Percentiles rank a stretch among this genome's conserved stretches.
Evolutionary conservation across 495 filamentous ascomycete genomes (phyloP).

Genomic region (Parmelia sp.): DNA sequence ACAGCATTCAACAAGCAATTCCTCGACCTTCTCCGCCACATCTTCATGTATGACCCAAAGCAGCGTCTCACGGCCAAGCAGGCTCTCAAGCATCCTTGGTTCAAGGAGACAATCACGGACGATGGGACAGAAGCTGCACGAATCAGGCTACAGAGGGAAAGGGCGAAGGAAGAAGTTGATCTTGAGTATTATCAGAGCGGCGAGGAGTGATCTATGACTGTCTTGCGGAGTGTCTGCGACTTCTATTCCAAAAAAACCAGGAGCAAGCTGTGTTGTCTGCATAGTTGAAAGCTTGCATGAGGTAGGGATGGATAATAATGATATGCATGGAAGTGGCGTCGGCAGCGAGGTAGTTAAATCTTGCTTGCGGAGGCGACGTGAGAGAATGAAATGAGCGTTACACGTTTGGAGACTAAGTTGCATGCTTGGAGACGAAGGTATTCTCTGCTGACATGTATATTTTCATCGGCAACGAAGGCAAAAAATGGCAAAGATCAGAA

Average conservation of each 20-base stretch:
- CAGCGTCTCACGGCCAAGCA: constrained; percentile 86
- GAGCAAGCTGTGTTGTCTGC: not conserved
- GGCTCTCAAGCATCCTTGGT: constrained; percentile 90
- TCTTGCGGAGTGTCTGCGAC: not conserved
- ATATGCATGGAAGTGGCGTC: constrained; percentile 10
- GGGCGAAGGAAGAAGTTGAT: constrained; percentile 10
- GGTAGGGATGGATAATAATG: constrained; percentile 5
- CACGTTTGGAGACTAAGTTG: too few species aligned
- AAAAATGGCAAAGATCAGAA: too few species aligned
- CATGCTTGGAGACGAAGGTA: too few species aligned
- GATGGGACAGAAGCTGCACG: constrained; percentile 90
- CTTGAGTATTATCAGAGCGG: constrained; percentile 13
- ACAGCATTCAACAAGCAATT: constrained; percentile 77
- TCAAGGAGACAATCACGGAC: constrained; percentile 75
- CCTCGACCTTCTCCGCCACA: constrained; percentile 77
- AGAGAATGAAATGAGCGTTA: constrained; percentile 1
- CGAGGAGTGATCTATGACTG: not conserved
- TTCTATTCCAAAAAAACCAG: not conserved
- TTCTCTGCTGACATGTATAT: too few species aligned
- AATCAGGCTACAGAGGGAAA: constrained; percentile 53
- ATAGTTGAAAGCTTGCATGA: constrained; percentile 1
- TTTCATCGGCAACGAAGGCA: too few species aligned
- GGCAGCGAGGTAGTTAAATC: not conserved
- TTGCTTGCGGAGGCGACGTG: constrained; percentile 3
- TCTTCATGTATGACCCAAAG: constrained; percentile 92